A percentile compares a stretch with the other conserved stretches of the same genome.
phyloP scores from a whole-genome alignment of 257 asterid species.

The Solanum arcanum region DNA sequence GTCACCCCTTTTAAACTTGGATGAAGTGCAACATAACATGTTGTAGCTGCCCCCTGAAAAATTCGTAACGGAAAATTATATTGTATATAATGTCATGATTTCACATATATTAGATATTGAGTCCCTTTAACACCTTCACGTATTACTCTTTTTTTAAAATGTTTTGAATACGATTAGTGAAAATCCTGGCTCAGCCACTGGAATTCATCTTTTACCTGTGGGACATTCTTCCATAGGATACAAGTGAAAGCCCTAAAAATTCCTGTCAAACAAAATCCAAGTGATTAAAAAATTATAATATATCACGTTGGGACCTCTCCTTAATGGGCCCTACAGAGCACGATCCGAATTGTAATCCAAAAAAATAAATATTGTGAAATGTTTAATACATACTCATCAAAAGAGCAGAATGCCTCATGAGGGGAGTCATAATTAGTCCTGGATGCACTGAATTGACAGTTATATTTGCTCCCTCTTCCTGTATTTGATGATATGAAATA shows the following conservation, averaged over 20 bases:
- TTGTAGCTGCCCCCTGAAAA: constrained; percentile 65
- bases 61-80: background rate
- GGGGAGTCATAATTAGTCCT: constrained; percentile 76
- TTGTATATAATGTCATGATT: background rate
- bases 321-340: background rate
- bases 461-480: constrained; percentile 81
- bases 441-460: constrained; percentile 87
- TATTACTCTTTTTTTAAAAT: background rate
- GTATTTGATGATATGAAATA: constrained; percentile 5
- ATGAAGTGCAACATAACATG: constrained; percentile 68
- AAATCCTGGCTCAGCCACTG: background rate
- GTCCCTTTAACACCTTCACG: background rate
- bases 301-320: rapidly evolving
- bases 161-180: background rate
- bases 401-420: constrained; percentile 48
- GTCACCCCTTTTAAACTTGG: constrained; percentile 37
- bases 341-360: background rate
- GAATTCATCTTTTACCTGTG: constrained; percentile 38
- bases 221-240: constrained; percentile 72
- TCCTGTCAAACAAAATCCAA: constrained; percentile 29
- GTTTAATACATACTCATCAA: constrained; percentile 29
- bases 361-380: background rate
- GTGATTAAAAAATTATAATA: background rate
- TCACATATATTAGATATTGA: background rate
- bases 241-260: constrained; percentile 32